Evolutionary conservation across 139 green algal genomes (phyloP).

Genomic region (Micromonas pusilla): DNA sequence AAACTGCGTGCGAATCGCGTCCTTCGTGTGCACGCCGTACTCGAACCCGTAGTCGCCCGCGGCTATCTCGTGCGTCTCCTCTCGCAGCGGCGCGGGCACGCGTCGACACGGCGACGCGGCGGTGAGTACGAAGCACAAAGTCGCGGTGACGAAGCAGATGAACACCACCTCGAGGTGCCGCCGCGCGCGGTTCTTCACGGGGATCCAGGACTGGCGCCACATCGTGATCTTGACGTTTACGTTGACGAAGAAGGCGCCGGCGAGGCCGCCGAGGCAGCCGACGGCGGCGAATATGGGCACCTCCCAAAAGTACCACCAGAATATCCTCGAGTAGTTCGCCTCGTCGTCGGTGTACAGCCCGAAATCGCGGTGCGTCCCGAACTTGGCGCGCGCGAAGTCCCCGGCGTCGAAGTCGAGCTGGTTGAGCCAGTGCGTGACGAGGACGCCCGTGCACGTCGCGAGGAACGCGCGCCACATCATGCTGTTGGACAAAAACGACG

Average conservation of each 20-base stretch:
- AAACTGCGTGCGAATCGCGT: constrained; percentile 15
- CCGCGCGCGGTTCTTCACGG: constrained; percentile 23
- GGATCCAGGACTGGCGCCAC: constrained; percentile 37
- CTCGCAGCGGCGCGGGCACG: neutral
- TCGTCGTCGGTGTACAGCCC: constrained; percentile 55
- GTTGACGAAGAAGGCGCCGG: constrained; percentile 45
- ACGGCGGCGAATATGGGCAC: constrained; percentile 58
- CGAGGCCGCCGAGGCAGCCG: constrained; percentile 42
- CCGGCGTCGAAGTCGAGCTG: constrained; percentile 30
- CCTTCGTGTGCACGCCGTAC: constrained; percentile 9
- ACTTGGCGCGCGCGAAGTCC: constrained; percentile 33
- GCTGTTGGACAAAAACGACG: constrained; percentile 47
- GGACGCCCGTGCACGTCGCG: constrained; percentile 53
- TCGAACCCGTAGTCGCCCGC: constrained; percentile 12
- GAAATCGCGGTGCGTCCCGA: constrained; percentile 49
- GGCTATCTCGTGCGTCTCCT: neutral
- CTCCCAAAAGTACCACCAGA: constrained; percentile 44
- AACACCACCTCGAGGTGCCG: constrained; percentile 49
- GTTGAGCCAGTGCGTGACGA: constrained; percentile 48
- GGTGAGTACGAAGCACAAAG: constrained; percentile 46
- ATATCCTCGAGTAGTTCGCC: constrained; percentile 9
- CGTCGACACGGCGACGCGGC: constrained; percentile 44
- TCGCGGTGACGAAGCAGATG: constrained; percentile 45
- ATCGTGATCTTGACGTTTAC: constrained; percentile 34
- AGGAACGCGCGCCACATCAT: constrained; percentile 66